These are phyloP conservation scores for Diplodia intermedia DNA, from an alignment of 2,329 filamentous ascomycete genomes.

Conservation along the genomic window DNA sequence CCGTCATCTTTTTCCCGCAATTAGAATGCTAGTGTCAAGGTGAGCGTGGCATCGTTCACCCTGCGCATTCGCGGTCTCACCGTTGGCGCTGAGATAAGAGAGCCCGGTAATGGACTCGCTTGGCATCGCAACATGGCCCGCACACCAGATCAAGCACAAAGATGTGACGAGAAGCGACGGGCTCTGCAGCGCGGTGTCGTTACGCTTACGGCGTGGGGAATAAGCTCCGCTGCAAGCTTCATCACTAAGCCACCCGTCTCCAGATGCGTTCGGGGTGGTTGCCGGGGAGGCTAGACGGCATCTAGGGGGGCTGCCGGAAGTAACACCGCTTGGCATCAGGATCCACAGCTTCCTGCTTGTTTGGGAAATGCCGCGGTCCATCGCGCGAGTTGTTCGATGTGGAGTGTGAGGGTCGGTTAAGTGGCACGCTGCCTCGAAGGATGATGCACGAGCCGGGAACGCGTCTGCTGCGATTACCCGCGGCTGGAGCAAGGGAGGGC, in stretches of 20 bases:
- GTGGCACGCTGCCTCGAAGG: background rate
- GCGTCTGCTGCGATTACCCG: background rate
- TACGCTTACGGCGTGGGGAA: constrained; percentile 16
- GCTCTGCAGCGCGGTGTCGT: background rate
- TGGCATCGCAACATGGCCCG: background rate
- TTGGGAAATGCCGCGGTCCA: background rate
- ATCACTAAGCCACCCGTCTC: constrained; percentile 13
- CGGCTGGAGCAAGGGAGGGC: background rate
- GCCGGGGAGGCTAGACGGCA: background rate
- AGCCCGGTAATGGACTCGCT: background rate
- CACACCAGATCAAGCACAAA: background rate
- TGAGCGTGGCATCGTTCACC: background rate
- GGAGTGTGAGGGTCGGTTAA: background rate
- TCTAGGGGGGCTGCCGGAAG: background rate
- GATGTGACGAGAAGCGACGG: background rate
- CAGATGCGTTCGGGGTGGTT: constrained; percentile 4
- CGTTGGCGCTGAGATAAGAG: background rate
- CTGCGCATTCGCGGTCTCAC: too few species aligned
- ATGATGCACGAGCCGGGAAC: background rate
- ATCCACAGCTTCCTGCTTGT: background rate
- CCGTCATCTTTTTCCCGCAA: background rate
- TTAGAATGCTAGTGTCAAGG: constrained; percentile 7
- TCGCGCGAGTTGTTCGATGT: background rate
- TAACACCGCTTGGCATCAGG: constrained; percentile 1
- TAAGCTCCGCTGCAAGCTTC: background rate